A percentile compares a stretch with the other conserved stretches of the same genome.
Evolutionary conservation across 2,329 filamentous ascomycete genomes (phyloP).

Genomic region (Clarireedia monteithiana): DNA sequence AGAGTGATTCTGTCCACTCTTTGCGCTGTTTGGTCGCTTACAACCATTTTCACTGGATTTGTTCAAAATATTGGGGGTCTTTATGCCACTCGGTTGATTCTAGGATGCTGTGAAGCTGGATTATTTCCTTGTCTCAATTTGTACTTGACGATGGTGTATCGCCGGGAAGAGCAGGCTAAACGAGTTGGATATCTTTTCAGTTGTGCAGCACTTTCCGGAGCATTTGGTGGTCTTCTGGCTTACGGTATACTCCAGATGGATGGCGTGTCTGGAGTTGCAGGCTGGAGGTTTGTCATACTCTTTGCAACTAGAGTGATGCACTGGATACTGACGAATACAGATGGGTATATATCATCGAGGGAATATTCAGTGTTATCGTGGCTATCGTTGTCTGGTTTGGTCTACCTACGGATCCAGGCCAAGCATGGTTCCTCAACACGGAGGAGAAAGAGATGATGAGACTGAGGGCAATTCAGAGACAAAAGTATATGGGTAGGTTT

Average conservation of each 20-base stretch:
- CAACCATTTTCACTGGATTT: conserved; percentile 40
- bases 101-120: conserved; percentile 41
- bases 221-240: conserved; percentile 47
- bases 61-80: conserved; percentile 35
- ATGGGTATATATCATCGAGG: conserved; percentile 44
- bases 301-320: not conserved
- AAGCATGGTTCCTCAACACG: conserved; percentile 40
- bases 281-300: conserved; percentile 40
- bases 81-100: conserved; percentile 38
- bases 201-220: conserved; percentile 42
- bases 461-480: conserved; percentile 36
- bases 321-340: conserved; percentile 2
- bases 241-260: conserved; percentile 42
- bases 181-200: conserved; percentile 46
- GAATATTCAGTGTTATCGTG: conserved; percentile 36
- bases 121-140: conserved; percentile 42
- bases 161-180: conserved; percentile 44
- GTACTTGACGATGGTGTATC: conserved; percentile 48
- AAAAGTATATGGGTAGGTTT: conserved; percentile 32
- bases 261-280: conserved; percentile 34
- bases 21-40: conserved; percentile 36
- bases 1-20: conserved; percentile 32
- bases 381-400: conserved; percentile 38
- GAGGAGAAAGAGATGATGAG: conserved; percentile 44
- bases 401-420: conserved; percentile 38